Evolutionary conservation across 179 eudicot genomes (phyloP), one percentile per base, ranked within the genome.

Genomic region (Spinacia oleracea): DNA sequence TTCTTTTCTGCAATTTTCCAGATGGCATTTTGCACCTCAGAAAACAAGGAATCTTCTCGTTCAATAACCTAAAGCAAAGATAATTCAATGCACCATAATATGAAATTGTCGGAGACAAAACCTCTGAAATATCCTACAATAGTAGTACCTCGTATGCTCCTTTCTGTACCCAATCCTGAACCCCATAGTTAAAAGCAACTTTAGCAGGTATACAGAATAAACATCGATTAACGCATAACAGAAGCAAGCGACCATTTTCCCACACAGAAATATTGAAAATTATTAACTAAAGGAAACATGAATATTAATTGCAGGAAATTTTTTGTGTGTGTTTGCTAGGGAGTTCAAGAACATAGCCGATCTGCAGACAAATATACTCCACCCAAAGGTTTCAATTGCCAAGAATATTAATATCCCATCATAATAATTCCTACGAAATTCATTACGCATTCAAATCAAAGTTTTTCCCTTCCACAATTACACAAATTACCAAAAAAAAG

Each of bases 201-300:
- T 88, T 90, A 21, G 86, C 59, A 18, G 99, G 99, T 85, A 90
- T 40, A 92, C 99, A 18, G 99, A 92, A 81, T 87, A 94, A 81
- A 97, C 97, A 78, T 97, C 93, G 78, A 92, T 97, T 68, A 98
- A 89, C 69, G 99, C 98, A 89, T 97, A 97, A 46, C 98, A 97
- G 81, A 97, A 97, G 85, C 99, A 97, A 83, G 99, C 99, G 81
- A 97, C 99, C 99, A 94, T 94, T 73, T 92, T 89, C 73, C 97
- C 99, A 72, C 89, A 94, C 85, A 86, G 72, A 80, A n/a, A 63
- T 9, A 59, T n/a, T 20, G 27, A 56, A 56, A 5, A n/a, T 56
- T 53, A 53, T n/a, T 14, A 21, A 53, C 58, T 14, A 53, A 16
- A 53, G n/a, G 58, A 53, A 53, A 16, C 2, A 2, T 53, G 58